A percentile compares a stretch with the other conserved stretches of the same genome.
Conservation (phyloP, 2,329 filamentous ascomycete genomes). For the Drechslerella dactyloides region DNA sequence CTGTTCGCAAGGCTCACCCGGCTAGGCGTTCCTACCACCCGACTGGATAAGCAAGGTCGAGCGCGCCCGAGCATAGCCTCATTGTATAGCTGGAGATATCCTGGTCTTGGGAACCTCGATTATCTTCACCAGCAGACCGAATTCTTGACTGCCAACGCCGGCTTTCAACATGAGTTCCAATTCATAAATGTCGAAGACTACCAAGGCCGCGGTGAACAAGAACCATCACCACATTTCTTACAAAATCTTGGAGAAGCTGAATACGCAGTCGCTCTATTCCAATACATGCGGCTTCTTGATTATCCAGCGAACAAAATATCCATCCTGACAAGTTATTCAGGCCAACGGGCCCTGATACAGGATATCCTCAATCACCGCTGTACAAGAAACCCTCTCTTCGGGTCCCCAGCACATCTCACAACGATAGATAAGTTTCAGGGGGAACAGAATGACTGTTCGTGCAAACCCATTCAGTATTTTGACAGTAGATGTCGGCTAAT, state of each 20-base stretch:
- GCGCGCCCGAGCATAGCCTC: conserved; percentile 84
- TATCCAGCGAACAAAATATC: conserved; percentile 84
- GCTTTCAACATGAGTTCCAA: conserved; percentile 83
- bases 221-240: conserved; percentile 91
- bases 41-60: conserved; percentile 90
- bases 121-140: conserved; percentile 72
- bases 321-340: conserved; percentile 91
- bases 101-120: conserved; percentile 77
- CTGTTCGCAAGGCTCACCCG: conserved; percentile 90
- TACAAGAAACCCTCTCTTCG: conserved; percentile 81
- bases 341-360: conserved; percentile 83
- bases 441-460: conserved; percentile 97
- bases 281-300: conserved; percentile 95
- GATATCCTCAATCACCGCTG: conserved; percentile 87
- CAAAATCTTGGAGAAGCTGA: conserved; percentile 97
- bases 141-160: conserved; percentile 83
- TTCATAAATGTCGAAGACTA: conserved; percentile 96
- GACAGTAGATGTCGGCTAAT: neutral
- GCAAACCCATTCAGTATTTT: neutral
- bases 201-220: conserved; percentile 83
- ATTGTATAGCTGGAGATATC: conserved; percentile 93
- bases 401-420: conserved; percentile 83
- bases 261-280: conserved; percentile 91
- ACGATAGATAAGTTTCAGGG: conserved; percentile 99
- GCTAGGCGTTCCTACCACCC: conserved; percentile 87